Evolutionary conservation across 176 grass and related monocot species (phyloP).

Genomic region (Otatea glauca): DNA sequence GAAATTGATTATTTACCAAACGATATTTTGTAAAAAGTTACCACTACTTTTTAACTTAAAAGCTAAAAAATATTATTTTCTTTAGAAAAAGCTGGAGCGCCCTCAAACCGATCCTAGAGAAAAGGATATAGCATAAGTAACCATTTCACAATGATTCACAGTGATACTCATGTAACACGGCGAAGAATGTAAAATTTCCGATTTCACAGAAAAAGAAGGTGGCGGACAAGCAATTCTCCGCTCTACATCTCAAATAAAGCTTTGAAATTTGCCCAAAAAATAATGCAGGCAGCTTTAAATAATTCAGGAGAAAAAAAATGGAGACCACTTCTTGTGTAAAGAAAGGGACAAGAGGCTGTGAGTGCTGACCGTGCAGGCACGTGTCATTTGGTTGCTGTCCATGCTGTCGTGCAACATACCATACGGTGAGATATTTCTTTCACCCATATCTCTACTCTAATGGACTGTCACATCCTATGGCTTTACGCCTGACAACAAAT

Average conservation of each 20-base stretch:
- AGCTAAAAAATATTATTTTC: too few relatives aligned
- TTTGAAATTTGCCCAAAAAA: background rate
- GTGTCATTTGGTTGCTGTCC: background rate
- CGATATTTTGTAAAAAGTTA: too few relatives aligned
- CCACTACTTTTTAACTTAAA: too few relatives aligned
- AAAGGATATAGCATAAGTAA: too few relatives aligned
- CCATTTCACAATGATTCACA: background rate
- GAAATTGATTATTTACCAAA: too few relatives aligned
- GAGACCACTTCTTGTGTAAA: background rate
- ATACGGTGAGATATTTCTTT: background rate
- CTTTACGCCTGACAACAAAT: too few relatives aligned
- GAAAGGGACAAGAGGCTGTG: background rate
- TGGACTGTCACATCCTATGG: too few relatives aligned
- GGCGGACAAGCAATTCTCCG: background rate
- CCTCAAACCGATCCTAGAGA: too few relatives aligned
- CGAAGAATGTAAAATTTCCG: background rate
- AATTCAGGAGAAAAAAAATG: background rate
- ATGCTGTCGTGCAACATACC: background rate
- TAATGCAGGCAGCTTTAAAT: background rate
- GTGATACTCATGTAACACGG: background rate
- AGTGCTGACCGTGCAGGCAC: constrained; percentile 13
- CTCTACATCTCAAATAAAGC: background rate
- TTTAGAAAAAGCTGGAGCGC: too few relatives aligned
- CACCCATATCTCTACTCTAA: too few relatives aligned
- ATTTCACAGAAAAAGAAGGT: background rate